phyloP scores from a whole-genome alignment of 163 green algal genomes.

The Picocystis sp. region DNA sequence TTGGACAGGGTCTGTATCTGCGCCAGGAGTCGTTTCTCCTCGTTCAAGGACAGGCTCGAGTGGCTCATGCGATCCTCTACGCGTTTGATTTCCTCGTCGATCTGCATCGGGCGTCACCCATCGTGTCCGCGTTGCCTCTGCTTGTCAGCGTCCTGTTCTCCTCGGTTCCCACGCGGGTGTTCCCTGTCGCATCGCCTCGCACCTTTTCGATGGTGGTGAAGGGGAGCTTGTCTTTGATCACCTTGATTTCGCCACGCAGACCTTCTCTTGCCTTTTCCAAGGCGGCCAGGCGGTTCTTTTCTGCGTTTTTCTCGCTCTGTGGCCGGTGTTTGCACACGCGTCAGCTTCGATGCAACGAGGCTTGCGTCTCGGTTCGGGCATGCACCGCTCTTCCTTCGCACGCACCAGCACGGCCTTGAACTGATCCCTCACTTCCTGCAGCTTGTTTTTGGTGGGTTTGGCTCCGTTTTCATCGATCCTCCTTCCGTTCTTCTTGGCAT shows the following conservation, averaged over 20 bases:
- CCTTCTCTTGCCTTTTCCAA: conserved; percentile 23
- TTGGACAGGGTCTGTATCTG: conserved; percentile 49
- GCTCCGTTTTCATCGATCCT: no score
- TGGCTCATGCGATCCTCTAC: conserved; percentile 44
- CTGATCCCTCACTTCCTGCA: conserved; percentile 3
- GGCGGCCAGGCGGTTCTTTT: conserved; percentile 18
- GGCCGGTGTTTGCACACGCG: background rate
- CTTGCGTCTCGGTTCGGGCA: no score
- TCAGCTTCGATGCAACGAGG: no score
- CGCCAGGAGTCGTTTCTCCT: conserved; percentile 56
- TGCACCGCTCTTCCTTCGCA: no score
- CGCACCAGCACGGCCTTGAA: conserved; percentile 4
- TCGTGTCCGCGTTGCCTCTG: background rate
- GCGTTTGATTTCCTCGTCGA: conserved; percentile 40
- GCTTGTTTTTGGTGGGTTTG: conserved; percentile 1
- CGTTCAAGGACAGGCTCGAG: conserved; percentile 37
- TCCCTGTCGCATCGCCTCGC: background rate
- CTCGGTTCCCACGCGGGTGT: background rate
- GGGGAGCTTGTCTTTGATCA: conserved; percentile 29
- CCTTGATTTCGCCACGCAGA: conserved; percentile 16
- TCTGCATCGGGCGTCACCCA: conserved; percentile 15
- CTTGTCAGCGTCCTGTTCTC: background rate
- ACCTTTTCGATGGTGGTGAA: conserved; percentile 21
- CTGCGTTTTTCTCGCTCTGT: conserved; percentile 24
- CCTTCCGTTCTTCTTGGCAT: no score